Conservation (phyloP, 2,329 filamentous ascomycete genomes). For the Amauroascus niger region DNA sequence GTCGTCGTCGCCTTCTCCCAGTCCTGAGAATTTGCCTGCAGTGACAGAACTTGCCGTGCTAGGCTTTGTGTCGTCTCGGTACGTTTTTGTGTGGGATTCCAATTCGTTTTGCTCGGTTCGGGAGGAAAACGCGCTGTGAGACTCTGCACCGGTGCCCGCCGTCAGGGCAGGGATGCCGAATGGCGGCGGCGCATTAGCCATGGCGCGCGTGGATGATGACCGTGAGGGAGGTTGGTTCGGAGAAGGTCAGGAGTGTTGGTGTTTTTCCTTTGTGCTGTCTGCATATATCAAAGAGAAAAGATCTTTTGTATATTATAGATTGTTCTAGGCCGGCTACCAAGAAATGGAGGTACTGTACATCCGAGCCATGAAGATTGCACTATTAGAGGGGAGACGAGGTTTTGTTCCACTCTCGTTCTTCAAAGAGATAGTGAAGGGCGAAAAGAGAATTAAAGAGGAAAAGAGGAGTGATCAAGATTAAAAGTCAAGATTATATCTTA, state of each 20-base stretch:
- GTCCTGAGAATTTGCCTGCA: slow-evolving; percentile 17
- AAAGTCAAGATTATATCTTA: too few relatives aligned
- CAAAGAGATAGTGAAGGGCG: too few relatives aligned
- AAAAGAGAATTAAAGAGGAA: too few relatives aligned
- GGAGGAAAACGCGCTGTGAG: neutral
- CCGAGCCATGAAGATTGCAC: too few relatives aligned
- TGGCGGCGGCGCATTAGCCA: slow-evolving; percentile 8
- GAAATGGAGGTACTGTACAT: too few relatives aligned
- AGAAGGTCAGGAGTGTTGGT: neutral
- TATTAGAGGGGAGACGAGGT: too few relatives aligned
- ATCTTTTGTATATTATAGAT: too few relatives aligned
- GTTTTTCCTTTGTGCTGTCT: neutral
- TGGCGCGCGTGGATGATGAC: too few relatives aligned
- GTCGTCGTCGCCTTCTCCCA: slow-evolving; percentile 16
- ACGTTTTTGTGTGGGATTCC: neutral
- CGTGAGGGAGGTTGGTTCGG: too few relatives aligned
- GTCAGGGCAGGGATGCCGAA: slow-evolving; percentile 1
- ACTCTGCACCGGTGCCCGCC: slow-evolving; percentile 1
- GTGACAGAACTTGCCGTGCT: slow-evolving; percentile 21
- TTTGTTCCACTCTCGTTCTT: too few relatives aligned
- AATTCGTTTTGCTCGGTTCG: neutral
- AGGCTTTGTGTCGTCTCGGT: slow-evolving; percentile 12
- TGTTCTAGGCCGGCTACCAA: too few relatives aligned
- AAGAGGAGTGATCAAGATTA: too few relatives aligned
- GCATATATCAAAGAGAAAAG: neutral